Evolutionary conservation across 2,329 filamentous ascomycete species (phyloP), one percentile per base, ranked within the genome.

Genomic region (Paraphaeosphaeria sporulosa): DNA sequence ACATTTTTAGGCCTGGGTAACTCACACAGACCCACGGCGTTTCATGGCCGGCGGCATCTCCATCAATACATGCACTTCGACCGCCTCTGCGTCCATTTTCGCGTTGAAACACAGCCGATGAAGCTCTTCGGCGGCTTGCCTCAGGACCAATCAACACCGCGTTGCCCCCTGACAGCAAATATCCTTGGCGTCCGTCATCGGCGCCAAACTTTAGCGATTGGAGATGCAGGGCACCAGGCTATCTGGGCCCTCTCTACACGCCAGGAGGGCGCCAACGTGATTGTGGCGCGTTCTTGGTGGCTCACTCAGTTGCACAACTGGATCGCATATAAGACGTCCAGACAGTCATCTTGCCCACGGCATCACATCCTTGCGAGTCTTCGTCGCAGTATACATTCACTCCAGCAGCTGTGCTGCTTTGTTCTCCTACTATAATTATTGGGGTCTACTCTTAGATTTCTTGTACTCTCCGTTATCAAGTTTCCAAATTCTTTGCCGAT

Each of bases 131-230:
- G 38, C 54, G 61, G 65, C 63, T 64, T 54, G 60, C 17, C 44
- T 57, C 62, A 50, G 48, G 32, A 59, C 74, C 71, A 76, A 74
- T 74, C 69, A 71, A 57, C 59, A 38, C 7, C 9, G 27, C 10
- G 27, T 30, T 34, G 27, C 54, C 65, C 65, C 64, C 53, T 56
- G 65, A 25, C 43, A 30, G 40, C 17, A 25, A 34, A 42, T 40
- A 62, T 40, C 51, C 63, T 61, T 66, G 52, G 48, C 59, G 51
- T 58, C 64, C 63, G 68, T 67, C 65, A 68, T 70, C 70, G 68
- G 71, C 70, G 68, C 69, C 63, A 63, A 66, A 12, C 72, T 62
- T 43, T 71, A 72, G 68, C 57, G 60, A 63, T 61, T 65, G 56
- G 59, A 60, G 54, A 63, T 49, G 63, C 30, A 50, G 52, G 57